Conservation (phyloP, 129 eudicot species). For the Mikania micrantha region DNA sequence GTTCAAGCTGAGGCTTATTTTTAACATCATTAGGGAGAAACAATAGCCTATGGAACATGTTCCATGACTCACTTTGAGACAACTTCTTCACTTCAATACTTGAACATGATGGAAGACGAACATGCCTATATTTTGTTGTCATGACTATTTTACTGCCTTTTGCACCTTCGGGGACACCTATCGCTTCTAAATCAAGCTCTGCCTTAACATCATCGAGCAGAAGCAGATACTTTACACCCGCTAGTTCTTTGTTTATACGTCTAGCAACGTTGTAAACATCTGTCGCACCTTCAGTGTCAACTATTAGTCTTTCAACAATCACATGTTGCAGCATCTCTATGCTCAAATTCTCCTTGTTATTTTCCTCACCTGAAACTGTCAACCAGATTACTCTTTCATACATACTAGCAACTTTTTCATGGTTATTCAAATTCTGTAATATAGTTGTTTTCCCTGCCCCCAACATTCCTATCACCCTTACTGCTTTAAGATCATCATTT, state of each 20-base stretch:
- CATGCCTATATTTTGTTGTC: conserved; percentile 21
- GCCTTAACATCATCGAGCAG: conserved; percentile 28
- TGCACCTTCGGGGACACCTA: conserved; percentile 19
- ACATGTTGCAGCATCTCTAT: conserved; percentile 17
- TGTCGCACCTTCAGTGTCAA: conserved; percentile 11
- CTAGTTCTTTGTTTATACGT: conserved; percentile 14
- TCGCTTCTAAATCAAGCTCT: conserved; percentile 24
- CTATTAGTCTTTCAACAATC: conserved; percentile 23
- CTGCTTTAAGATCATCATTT: conserved; percentile 13
- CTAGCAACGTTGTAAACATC: conserved; percentile 6
- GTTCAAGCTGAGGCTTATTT: conserved; percentile 12
- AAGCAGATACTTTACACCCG: conserved; percentile 21
- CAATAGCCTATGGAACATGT: conserved; percentile 25
- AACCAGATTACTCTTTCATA: conserved; percentile 25
- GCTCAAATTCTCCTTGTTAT: conserved; percentile 26
- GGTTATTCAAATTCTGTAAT: conserved; percentile 32
- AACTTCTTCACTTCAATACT: conserved; percentile 19
- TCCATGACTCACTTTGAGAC: conserved; percentile 20
- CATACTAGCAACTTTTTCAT: conserved; percentile 25
- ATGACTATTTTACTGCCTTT: conserved; percentile 32
- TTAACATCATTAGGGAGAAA: not conserved
- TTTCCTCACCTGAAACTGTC: conserved; percentile 25
- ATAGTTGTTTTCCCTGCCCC: conserved; percentile 33
- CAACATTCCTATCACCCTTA: conserved; percentile 24
- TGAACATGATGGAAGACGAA: conserved; percentile 18